Evolutionary conservation across 108 stramenopile genomes (phyloP).

Genomic region (Cylindrotheca fusiformis): DNA sequence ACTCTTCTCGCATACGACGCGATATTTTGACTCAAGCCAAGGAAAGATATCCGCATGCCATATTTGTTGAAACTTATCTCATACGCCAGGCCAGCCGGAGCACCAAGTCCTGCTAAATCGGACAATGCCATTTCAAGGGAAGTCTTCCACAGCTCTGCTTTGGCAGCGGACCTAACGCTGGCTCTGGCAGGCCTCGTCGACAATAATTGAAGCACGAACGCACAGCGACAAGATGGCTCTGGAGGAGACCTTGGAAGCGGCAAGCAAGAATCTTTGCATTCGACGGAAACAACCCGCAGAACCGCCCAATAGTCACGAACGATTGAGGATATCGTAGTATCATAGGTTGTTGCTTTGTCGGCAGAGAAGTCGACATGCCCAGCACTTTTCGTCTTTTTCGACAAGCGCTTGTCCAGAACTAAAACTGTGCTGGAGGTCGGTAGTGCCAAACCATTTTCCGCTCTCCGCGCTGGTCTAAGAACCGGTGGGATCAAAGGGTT

Average conservation of each 20-base stretch:
- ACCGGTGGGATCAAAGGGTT: conserved; percentile 64
- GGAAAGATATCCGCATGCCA: conserved; percentile 63
- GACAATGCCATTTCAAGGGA: conserved; percentile 65
- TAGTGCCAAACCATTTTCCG: neutral
- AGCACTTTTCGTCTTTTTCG: conserved; percentile 6
- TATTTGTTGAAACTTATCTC: conserved; percentile 71
- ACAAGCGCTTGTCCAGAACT: neutral
- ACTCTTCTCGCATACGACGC: conserved; percentile 69
- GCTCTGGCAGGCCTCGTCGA: conserved; percentile 60
- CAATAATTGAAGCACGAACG: conserved; percentile 67
- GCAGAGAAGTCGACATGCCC: neutral
- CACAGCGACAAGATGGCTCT: conserved; percentile 58
- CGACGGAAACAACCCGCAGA: conserved; percentile 33
- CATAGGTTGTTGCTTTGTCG: neutral
- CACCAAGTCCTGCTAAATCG: conserved; percentile 74
- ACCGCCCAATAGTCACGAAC: conserved; percentile 32
- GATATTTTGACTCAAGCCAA: conserved; percentile 71
- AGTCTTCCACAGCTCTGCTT: conserved; percentile 63
- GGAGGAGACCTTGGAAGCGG: conserved; percentile 49
- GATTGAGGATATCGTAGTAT: conserved; percentile 6
- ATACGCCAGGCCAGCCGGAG: conserved; percentile 70
- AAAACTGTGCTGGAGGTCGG: neutral
- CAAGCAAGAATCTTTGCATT: conserved; percentile 17
- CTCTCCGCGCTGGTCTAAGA: conserved; percentile 32
- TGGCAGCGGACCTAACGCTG: conserved; percentile 43